Conservation (phyloP, 2,329 filamentous ascomycete species). For the Paraconiothyrium brasiliense region DNA sequence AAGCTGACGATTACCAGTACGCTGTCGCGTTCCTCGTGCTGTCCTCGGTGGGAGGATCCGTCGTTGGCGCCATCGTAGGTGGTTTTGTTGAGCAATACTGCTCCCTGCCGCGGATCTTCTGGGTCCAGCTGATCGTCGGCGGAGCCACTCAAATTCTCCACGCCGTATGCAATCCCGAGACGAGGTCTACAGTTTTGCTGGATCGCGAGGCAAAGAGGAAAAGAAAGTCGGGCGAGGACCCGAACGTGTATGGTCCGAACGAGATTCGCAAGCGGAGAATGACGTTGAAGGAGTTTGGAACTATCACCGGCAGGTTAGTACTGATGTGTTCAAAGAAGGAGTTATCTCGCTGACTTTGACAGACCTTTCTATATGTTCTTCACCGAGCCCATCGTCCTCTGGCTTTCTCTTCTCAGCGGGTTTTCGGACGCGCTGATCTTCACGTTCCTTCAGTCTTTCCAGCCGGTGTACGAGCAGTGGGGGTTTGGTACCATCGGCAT, state of each 20-base stretch:
- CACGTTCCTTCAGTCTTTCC: constrained; percentile 77
- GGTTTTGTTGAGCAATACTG: constrained; percentile 61
- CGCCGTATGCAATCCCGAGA: constrained; percentile 76
- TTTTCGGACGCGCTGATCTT: constrained; percentile 81
- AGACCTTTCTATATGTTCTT: constrained; percentile 74
- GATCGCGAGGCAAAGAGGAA: constrained; percentile 78
- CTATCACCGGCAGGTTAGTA: constrained; percentile 56
- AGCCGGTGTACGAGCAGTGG: constrained; percentile 74
- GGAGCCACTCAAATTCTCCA: constrained; percentile 73
- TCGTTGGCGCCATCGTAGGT: constrained; percentile 64
- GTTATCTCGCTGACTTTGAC: neutral
- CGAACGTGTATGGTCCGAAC: constrained; percentile 75
- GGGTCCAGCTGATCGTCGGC: constrained; percentile 84
- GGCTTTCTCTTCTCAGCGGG: constrained; percentile 74
- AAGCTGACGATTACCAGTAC: constrained; percentile 47
- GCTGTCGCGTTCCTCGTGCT: constrained; percentile 69
- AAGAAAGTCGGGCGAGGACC: constrained; percentile 66
- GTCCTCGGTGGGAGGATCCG: constrained; percentile 64
- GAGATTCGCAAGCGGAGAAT: constrained; percentile 61
- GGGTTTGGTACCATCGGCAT: constrained; percentile 65
- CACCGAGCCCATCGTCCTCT: constrained; percentile 76
- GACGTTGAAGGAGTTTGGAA: constrained; percentile 54
- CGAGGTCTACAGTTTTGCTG: constrained; percentile 76
- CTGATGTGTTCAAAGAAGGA: neutral
- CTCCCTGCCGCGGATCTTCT: constrained; percentile 77